Conservation (phyloP, 2,329 filamentous ascomycete genomes). For the Colletotrichum somersetense region DNA sequence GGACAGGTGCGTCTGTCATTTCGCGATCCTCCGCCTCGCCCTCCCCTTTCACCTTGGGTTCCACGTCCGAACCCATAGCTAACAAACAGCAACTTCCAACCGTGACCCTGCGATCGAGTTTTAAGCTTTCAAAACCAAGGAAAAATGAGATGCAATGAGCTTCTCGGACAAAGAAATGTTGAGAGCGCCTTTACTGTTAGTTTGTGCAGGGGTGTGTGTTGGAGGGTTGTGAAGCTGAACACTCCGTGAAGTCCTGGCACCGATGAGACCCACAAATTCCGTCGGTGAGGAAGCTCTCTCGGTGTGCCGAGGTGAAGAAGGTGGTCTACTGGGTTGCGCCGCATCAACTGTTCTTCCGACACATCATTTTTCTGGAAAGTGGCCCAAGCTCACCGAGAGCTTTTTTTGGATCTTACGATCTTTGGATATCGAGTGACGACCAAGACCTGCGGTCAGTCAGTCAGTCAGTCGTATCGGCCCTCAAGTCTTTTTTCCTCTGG, state of each 20-base stretch:
- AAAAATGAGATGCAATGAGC: background rate
- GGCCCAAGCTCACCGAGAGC: constrained; percentile 36
- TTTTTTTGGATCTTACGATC: constrained; percentile 33
- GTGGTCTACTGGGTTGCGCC: background rate
- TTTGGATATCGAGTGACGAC: background rate
- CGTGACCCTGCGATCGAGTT: background rate
- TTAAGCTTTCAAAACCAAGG: background rate
- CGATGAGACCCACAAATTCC: constrained; percentile 11
- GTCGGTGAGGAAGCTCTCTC: constrained; percentile 21
- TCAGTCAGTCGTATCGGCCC: too few species aligned
- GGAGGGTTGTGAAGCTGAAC: constrained; percentile 11
- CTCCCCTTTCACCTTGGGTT: constrained; percentile 26
- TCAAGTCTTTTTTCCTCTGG: background rate
- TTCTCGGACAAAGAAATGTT: background rate
- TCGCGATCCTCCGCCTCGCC: constrained; percentile 35
- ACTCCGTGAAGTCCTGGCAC: constrained; percentile 13
- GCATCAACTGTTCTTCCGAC: constrained; percentile 38
- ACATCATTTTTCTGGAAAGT: background rate
- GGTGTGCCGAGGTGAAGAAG: constrained; percentile 15
- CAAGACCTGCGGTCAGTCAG: background rate
- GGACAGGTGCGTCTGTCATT: constrained; percentile 33
- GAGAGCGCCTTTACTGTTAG: background rate
- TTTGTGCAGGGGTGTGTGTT: constrained; percentile 1
- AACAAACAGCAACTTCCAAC: background rate
- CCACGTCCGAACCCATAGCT: constrained; percentile 31